Evolutionary conservation across 352 stramenopile species (phyloP).

Genomic region (Phytophthora kernoviae): DNA sequence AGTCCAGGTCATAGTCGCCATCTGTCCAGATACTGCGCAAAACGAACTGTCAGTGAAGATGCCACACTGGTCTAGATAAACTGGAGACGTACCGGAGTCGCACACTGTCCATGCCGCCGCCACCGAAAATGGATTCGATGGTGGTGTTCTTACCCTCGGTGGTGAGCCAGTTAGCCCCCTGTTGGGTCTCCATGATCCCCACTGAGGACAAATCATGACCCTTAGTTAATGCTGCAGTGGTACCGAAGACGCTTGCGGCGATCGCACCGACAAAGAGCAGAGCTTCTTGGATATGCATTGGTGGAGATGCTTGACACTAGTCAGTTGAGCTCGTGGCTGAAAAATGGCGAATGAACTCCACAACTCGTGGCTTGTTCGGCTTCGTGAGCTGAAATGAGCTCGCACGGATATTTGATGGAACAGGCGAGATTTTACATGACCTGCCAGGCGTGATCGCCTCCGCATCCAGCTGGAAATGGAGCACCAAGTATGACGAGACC

Average conservation of each 20-base stretch:
- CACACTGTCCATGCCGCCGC: constrained; percentile 36
- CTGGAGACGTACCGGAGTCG: constrained; percentile 25
- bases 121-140: constrained; percentile 38
- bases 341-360: constrained; percentile 22
- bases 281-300: constrained; percentile 21
- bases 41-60: not conserved
- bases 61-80: not conserved
- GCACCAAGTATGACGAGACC: too few species aligned
- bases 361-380: not conserved
- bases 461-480: constrained; percentile 2
- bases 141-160: constrained; percentile 29
- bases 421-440: constrained; percentile 2
- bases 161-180: constrained; percentile 35
- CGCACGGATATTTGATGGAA: not conserved
- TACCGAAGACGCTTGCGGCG: constrained; percentile 8
- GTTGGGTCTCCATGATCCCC: constrained; percentile 32
- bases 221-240: constrained; percentile 23
- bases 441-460: not conserved
- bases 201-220: constrained; percentile 43
- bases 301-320: not conserved
- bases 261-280: constrained; percentile 14
- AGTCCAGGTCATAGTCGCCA: constrained; percentile 33
- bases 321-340: constrained; percentile 5
- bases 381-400: not conserved
- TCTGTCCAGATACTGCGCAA: constrained; percentile 34